Evolutionary conservation across 1,284 basidiomycete genomes (phyloP).

Genomic region (Cryptococcus sp.): DNA sequence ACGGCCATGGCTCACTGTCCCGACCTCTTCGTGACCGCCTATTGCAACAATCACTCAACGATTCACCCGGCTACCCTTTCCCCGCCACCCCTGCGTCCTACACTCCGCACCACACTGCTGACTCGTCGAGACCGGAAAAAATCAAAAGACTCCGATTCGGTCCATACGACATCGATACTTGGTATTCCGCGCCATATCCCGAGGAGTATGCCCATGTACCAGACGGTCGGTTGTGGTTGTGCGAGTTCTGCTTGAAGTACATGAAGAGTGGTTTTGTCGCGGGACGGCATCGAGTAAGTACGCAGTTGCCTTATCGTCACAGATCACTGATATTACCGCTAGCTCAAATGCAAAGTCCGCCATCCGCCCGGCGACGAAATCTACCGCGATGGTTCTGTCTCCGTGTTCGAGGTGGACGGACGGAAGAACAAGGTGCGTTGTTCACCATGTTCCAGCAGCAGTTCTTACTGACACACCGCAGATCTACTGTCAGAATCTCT

Average conservation of each 20-base stretch:
- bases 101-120: conserved; percentile 3
- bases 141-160: conserved; percentile 91
- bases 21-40: conserved; percentile 48
- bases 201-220: conserved; percentile 95
- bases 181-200: conserved; percentile 98
- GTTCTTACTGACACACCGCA: conserved; percentile 36
- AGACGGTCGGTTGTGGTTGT: conserved; percentile 92
- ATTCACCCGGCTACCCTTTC: conserved; percentile 17
- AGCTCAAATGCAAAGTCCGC: conserved; percentile 92
- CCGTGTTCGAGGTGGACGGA: conserved; percentile 97
- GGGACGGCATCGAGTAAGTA: conserved; percentile 75
- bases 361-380: conserved; percentile 99
- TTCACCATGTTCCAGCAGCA: background rate
- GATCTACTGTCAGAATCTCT: conserved; percentile 99
- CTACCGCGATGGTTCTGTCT: conserved; percentile 83
- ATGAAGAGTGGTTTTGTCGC: conserved; percentile 94
- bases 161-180: conserved; percentile 93
- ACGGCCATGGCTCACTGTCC: conserved; percentile 40
- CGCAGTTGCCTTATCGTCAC: background rate
- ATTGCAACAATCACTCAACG: conserved; percentile 33
- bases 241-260: conserved; percentile 97
- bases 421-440: conserved; percentile 83
- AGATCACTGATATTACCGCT: conserved; percentile 8
- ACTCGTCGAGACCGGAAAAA: conserved; percentile 32
- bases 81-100: conserved; percentile 12